Evolutionary conservation across 768 basidiomycete species (phyloP).

Genomic region (Boletus huronensis): DNA sequence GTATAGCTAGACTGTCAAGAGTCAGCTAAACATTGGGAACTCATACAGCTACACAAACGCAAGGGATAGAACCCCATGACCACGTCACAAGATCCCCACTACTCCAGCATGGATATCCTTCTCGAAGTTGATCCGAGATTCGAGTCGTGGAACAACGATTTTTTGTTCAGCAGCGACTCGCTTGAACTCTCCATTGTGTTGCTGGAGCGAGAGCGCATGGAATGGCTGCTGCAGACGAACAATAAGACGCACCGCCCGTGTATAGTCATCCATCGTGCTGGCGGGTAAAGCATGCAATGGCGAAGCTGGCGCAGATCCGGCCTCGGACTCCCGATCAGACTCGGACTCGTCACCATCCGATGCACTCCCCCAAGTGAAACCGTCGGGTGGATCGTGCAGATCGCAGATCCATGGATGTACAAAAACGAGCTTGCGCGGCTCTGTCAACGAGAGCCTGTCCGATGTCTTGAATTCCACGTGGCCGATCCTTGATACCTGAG

Average conservation of each 20-base stretch:
- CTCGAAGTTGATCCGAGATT: background rate
- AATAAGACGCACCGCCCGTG: conserved; percentile 2
- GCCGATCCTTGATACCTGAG: conserved; percentile 3
- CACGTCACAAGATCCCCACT: background rate
- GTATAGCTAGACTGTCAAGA: too few species aligned
- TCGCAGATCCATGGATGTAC: conserved; percentile 16
- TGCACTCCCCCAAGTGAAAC: background rate
- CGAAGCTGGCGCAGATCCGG: background rate
- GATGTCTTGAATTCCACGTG: conserved; percentile 2
- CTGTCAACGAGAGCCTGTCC: background rate
- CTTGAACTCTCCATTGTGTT: conserved; percentile 11
- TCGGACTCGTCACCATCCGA: background rate
- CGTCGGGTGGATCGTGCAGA: background rate
- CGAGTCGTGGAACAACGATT: background rate
- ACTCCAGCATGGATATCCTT: background rate
- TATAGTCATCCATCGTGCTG: background rate
- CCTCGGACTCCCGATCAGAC: background rate
- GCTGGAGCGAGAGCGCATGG: background rate
- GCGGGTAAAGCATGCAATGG: background rate
- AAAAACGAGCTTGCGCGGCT: conserved; percentile 1
- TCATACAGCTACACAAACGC: background rate
- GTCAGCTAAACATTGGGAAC: too few species aligned
- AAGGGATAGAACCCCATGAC: background rate
- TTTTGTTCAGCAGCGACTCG: conserved; percentile 7
- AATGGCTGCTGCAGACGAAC: conserved; percentile 9